Evolutionary conservation across 2,329 filamentous ascomycete genomes (phyloP).

Genomic region (Alternaria burnsii): DNA sequence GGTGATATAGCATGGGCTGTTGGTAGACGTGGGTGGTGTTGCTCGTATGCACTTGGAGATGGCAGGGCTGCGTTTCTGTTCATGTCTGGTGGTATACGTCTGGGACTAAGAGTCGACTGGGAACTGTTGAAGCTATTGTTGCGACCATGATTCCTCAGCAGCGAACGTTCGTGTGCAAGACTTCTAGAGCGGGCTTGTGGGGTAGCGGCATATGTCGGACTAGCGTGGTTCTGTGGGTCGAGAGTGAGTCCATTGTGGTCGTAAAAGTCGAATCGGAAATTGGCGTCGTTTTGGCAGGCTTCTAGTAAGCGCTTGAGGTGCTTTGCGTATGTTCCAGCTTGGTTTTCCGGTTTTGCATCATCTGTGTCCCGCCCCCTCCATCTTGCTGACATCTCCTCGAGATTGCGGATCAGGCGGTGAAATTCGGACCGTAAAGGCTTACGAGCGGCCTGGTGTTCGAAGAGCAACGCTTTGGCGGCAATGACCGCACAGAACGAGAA

Average conservation of each 20-base stretch:
- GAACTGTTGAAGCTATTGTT: conserved; percentile 28
- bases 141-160: conserved; percentile 8
- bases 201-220: conserved; percentile 27
- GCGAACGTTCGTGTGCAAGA: conserved; percentile 10
- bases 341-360: conserved; percentile 17
- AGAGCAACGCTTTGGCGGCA: conserved; percentile 44
- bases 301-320: conserved; percentile 36
- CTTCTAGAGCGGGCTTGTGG: conserved; percentile 21
- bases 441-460: conserved; percentile 32
- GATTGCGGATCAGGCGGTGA: conserved; percentile 29
- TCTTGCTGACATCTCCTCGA: conserved; percentile 42
- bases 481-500: conserved; percentile 47
- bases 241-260: conserved; percentile 39
- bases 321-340: conserved; percentile 38
- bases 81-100: conserved; percentile 15
- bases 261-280: conserved; percentile 42
- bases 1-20: conserved; percentile 1
- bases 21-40: conserved; percentile 3
- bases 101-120: conserved; percentile 24
- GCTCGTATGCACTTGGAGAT: conserved; percentile 14
- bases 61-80: background rate
- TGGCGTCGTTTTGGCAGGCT: conserved; percentile 27
- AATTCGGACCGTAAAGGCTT: conserved; percentile 37
- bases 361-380: conserved; percentile 24
- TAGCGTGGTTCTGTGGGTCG: conserved; percentile 27